phyloP scores from a whole-genome alignment of 176 grass and related monocot species.

The Triticum monococcum region DNA sequence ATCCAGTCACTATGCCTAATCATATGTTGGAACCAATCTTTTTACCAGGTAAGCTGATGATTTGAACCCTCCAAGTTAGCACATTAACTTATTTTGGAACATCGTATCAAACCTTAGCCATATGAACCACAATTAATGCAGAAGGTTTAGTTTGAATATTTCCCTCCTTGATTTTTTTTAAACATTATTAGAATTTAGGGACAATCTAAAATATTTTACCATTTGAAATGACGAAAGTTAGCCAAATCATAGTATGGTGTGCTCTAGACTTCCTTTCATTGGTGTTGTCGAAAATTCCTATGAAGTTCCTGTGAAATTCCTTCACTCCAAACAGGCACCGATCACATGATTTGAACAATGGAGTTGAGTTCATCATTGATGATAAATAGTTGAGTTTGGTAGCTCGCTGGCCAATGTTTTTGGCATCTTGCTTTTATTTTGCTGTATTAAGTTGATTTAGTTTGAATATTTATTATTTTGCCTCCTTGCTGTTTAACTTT shows the following conservation, averaged over 20 bases:
- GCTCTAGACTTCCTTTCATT: slow-evolving; percentile 42
- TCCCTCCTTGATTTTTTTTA: neutral
- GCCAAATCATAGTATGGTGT: slow-evolving; percentile 70
- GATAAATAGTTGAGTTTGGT: slow-evolving; percentile 36
- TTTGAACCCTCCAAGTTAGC: neutral
- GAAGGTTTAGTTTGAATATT: neutral
- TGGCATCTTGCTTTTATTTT: neutral
- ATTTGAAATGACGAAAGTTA: slow-evolving; percentile 81
- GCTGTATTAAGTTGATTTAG: neutral
- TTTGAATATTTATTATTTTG: neutral
- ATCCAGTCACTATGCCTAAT: slow-evolving; percentile 1
- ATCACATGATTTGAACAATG: slow-evolving; percentile 9
- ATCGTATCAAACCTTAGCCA: neutral
- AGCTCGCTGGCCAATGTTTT: slow-evolving; percentile 26
- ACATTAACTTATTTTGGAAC: neutral
- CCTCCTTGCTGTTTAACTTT: neutral
- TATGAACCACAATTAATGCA: neutral
- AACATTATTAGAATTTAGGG: neutral
- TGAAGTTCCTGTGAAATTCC: neutral
- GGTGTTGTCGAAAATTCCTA: neutral
- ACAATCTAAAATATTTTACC: neutral
- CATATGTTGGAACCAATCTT: slow-evolving; percentile 12
- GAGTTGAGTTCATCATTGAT: slow-evolving; percentile 35
- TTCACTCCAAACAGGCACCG: neutral
- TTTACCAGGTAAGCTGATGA: slow-evolving; percentile 13